Evolutionary conservation across 2,329 filamentous ascomycete species (phyloP).

Genomic region (Pyricularia pennisetigena): DNA sequence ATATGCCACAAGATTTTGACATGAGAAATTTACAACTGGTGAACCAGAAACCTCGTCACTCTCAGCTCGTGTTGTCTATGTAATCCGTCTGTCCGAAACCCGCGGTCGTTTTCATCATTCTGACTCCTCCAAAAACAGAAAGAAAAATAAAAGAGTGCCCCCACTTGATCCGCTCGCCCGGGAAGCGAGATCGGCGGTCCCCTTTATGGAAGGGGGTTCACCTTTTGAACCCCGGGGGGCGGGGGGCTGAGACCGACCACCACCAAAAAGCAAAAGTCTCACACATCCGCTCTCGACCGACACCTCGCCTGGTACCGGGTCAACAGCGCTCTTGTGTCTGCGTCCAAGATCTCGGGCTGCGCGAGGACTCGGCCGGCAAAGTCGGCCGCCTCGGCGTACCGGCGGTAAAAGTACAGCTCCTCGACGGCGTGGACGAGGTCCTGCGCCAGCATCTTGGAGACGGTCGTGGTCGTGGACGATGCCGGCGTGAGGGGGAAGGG

Average conservation of each 20-base stretch:
- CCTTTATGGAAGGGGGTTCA: no score
- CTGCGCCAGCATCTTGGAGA: slow-evolving; percentile 37
- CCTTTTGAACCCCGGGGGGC: no score
- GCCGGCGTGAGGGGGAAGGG: slow-evolving; percentile 25
- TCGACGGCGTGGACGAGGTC: slow-evolving; percentile 45
- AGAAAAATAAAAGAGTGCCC: not conserved
- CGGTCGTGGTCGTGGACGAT: slow-evolving; percentile 6
- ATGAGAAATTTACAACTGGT: not conserved
- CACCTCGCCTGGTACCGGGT: slow-evolving; percentile 32
- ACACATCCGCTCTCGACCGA: slow-evolving; percentile 16
- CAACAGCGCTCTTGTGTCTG: slow-evolving; percentile 30
- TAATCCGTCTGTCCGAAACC: not conserved
- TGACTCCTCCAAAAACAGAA: no score
- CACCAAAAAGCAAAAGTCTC: not conserved
- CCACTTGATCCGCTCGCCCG: not conserved
- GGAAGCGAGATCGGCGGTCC: not conserved
- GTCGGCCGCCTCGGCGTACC: slow-evolving; percentile 32
- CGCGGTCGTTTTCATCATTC: no score
- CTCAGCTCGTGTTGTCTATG: not conserved
- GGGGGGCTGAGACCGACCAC: not conserved
- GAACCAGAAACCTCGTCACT: not conserved
- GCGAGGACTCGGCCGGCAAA: slow-evolving; percentile 27
- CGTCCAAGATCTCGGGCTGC: slow-evolving; percentile 26
- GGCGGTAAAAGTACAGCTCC: slow-evolving; percentile 45
- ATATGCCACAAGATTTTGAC: not conserved